Evolutionary conservation across 2,329 filamentous ascomycete genomes (phyloP), one percentile per base, ranked within the genome.

Genomic region (Pseudopyricularia javanii): DNA sequence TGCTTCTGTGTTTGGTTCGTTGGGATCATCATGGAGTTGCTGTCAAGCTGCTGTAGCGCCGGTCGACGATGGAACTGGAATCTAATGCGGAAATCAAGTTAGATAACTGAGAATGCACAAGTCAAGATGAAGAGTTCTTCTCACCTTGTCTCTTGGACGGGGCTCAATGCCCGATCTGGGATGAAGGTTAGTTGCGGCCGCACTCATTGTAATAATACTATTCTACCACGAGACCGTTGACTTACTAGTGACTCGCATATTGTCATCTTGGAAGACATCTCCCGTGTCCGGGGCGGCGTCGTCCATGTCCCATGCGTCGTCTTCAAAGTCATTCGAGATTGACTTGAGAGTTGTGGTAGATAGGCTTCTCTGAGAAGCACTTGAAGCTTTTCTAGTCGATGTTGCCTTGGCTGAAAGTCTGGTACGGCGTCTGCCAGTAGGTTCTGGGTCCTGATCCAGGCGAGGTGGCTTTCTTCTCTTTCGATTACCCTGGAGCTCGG

Each of bases 31-130:
- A 55, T 33, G 37, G 58, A n/a, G 50, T 60, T 60, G 3, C 54
- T 50, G 40, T 59, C 54, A 1, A 57, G 49, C 11, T 54, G 55
- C n/a, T 60, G 58, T 20, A 60, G 47, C 22, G 52, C 53, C 7
- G 53, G 34, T 2, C 57, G 55, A 22, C 49, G 52, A 9, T n/a
- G 6, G 2, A 54, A 26, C n/a, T 53, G 53, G 50, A 55, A 54
- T 4, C 57, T 59, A 17, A 7, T 24, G 20, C 22, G 14, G 20
- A n/a, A 24, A 24, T 17, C 4, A 17, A 43, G 30, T 32, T 24
- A 47, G 24, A 49, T 52, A 34, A 54, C 47, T 34, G 26, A 30
- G 26, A 34, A 12, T 3, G 17, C n/a, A 24, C 17, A 12, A 30
- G 28, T 5, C 2, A 33, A 4, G 6, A 15, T 20, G 11, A 0